Conservation (phyloP, 2,329 filamentous ascomycete genomes). For the Aspergillus intermedius region DNA sequence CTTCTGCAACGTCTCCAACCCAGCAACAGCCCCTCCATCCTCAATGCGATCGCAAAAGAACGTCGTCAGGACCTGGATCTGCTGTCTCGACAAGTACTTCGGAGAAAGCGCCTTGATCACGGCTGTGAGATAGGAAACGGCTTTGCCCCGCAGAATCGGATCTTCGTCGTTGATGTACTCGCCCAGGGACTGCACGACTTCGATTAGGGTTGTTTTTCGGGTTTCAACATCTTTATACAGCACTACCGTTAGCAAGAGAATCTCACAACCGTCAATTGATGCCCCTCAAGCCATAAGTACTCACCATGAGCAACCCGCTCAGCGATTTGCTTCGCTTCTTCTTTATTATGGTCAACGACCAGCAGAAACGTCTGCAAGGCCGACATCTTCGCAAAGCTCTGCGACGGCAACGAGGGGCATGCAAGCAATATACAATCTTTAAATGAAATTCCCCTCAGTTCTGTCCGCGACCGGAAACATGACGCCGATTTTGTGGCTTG, state of each 20-base stretch:
- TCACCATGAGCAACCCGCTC: slow-evolving; percentile 40
- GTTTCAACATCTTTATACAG: slow-evolving; percentile 47
- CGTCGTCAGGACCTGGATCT: slow-evolving; percentile 55
- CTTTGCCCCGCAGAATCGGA: slow-evolving; percentile 53
- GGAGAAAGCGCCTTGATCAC: slow-evolving; percentile 45
- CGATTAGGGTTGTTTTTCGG: slow-evolving; percentile 55
- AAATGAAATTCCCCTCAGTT: slow-evolving; percentile 4
- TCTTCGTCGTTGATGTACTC: slow-evolving; percentile 64
- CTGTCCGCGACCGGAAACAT: slow-evolving; percentile 12
- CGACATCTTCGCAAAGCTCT: slow-evolving; percentile 33
- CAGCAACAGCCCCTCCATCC: slow-evolving; percentile 55
- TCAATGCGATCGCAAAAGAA: slow-evolving; percentile 61
- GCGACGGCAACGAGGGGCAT: slow-evolving; percentile 3
- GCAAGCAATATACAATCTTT: neutral
- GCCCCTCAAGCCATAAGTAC: neutral
- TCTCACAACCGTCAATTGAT: neutral
- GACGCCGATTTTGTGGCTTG: slow-evolving; percentile 15
- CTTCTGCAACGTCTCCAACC: slow-evolving; percentile 53
- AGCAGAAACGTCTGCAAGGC: slow-evolving; percentile 45
- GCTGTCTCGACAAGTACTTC: slow-evolving; percentile 54
- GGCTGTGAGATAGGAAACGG: slow-evolving; percentile 40
- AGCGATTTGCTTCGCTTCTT: slow-evolving; percentile 41
- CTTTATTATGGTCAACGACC: slow-evolving; percentile 41
- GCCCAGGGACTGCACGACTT: slow-evolving; percentile 57
- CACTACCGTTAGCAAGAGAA: slow-evolving; percentile 12